phyloP scores from a whole-genome alignment of 495 filamentous ascomycete species.

The Penicillium psychrofluorescens region DNA sequence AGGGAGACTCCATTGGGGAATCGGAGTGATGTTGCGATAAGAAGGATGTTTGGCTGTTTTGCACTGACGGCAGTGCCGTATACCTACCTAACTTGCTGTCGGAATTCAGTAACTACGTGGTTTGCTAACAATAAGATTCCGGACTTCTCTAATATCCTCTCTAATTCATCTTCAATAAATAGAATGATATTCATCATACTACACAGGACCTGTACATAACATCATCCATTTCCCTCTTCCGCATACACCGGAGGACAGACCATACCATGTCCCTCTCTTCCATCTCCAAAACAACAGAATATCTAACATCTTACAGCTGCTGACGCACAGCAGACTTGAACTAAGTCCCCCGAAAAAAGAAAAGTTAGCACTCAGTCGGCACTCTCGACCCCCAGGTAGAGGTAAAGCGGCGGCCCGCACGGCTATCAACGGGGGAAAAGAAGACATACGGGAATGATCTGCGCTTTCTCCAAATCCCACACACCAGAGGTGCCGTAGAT shows the following conservation, averaged over 20 bases:
- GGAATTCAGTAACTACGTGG: too few species aligned
- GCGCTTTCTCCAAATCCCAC: constrained; percentile 77
- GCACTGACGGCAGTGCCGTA: not conserved
- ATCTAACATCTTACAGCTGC: constrained; percentile 9
- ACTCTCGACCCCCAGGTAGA: not conserved
- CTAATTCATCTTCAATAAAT: too few species aligned
- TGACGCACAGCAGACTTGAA: constrained; percentile 33
- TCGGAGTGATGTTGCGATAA: too few species aligned
- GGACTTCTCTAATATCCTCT: not conserved
- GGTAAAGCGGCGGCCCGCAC: not conserved
- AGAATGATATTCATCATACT: too few species aligned
- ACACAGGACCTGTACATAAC: too few species aligned
- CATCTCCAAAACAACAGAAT: not conserved
- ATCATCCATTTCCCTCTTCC: too few species aligned
- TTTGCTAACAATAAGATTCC: too few species aligned
- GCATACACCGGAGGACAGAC: too few species aligned
- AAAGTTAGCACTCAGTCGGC: not conserved
- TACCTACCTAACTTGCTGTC: too few species aligned
- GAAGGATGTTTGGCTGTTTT: not conserved
- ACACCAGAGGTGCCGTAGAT: constrained; percentile 63
- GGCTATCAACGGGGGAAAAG: not conserved
- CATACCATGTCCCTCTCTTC: not conserved
- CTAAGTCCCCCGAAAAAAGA: constrained; percentile 11
- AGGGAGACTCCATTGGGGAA: not conserved
- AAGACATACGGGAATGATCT: constrained; percentile 40